A percentile compares a stretch with the other conserved stretches of the same genome.
phyloP scores from a whole-genome alignment of 768 basidiomycete species.

The Amanita fuliginea region DNA sequence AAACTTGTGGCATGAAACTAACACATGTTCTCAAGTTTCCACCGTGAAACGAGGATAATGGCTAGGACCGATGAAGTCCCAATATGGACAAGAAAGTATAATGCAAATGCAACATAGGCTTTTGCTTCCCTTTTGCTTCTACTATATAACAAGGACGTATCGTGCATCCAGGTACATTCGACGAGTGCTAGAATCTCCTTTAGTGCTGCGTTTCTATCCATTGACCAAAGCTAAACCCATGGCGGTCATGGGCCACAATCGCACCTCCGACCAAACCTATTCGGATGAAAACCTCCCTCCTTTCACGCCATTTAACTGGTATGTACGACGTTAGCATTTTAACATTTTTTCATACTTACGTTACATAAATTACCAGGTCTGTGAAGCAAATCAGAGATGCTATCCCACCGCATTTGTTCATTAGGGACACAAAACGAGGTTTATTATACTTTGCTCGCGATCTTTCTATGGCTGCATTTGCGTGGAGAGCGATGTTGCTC shows the following conservation, averaged over 20 bases:
- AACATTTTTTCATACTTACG: neutral
- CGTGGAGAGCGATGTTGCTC: constrained; percentile 30
- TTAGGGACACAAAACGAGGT: constrained; percentile 28
- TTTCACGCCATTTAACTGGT: constrained; percentile 40
- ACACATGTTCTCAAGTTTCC: neutral
- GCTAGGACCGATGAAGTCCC: neutral
- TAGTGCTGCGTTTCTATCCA: neutral
- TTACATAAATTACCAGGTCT: constrained; percentile 20
- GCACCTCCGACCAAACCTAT: constrained; percentile 15
- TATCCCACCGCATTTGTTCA: constrained; percentile 35
- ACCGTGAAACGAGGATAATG: neutral
- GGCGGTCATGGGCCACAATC: neutral
- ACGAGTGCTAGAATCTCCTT: constrained; percentile 1
- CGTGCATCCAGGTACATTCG: neutral
- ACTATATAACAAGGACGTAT: neutral
- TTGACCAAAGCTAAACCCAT: constrained; percentile 1
- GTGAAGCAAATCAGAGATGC: constrained; percentile 39
- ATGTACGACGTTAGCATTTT: constrained; percentile 6
- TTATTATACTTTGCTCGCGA: constrained; percentile 35
- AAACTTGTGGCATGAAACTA: constrained; percentile 2
- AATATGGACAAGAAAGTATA: neutral
- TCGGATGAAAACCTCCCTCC: constrained; percentile 28
- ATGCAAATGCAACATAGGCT: neutral
- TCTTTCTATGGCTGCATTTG: constrained; percentile 27
- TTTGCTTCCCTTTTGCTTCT: neutral